Evolutionary conservation across 2,329 filamentous ascomycete species (phyloP).

Genomic region (Aureobasidium lini): DNA sequence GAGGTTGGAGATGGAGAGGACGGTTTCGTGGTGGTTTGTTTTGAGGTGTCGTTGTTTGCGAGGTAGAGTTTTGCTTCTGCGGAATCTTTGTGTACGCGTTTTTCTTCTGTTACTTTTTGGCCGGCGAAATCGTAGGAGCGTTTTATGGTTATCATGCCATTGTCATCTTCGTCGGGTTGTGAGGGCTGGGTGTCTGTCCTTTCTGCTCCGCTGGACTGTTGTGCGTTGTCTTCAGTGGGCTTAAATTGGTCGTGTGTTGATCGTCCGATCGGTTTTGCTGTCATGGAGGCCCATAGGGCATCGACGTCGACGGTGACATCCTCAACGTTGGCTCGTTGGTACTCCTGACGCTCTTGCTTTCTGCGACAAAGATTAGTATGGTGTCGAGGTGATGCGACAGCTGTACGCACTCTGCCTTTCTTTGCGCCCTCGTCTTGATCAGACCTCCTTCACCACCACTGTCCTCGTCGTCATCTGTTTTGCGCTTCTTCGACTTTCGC

Average conservation of each 20-base stretch:
- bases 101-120: conserved; percentile 47
- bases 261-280: conserved; percentile 27
- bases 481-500: conserved; percentile 31
- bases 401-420: conserved; percentile 36
- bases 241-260: conserved; percentile 15
- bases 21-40: conserved; percentile 30
- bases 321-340: conserved; percentile 35
- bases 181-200: conserved; percentile 16
- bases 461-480: conserved; percentile 29
- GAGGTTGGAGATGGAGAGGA: conserved; percentile 17
- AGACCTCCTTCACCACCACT: conserved; percentile 44
- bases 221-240: conserved; percentile 13
- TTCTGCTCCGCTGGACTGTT: not conserved
- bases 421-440: conserved; percentile 48
- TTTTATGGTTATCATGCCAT: conserved; percentile 48
- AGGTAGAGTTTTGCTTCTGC: conserved; percentile 50
- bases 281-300: conserved; percentile 48
- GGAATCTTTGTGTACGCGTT: conserved; percentile 45
- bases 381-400: not conserved
- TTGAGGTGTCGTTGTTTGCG: conserved; percentile 25
- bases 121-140: conserved; percentile 52
- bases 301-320: conserved; percentile 50
- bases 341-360: conserved; percentile 41
- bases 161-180: conserved; percentile 21
- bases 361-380: conserved; percentile 21